phyloP scores from a whole-genome alignment of 495 filamentous ascomycete genomes.

The Oleoguttula mirabilis region DNA sequence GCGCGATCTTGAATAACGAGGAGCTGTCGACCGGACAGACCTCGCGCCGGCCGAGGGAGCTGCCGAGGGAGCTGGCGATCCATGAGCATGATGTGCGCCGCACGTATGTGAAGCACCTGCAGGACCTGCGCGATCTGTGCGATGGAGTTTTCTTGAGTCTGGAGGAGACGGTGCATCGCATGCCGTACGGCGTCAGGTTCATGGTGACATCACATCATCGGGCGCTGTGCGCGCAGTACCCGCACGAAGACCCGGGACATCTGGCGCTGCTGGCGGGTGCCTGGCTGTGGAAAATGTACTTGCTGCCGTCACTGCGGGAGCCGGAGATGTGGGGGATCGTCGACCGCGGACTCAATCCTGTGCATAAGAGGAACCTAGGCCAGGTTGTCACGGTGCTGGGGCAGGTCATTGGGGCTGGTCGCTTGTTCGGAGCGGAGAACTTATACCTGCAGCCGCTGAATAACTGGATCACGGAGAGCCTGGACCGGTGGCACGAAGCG shows the following conservation, averaged over 20 bases:
- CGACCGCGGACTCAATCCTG: slow-evolving; percentile 72
- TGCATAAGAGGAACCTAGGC: slow-evolving; percentile 83
- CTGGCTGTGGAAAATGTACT: slow-evolving; percentile 89
- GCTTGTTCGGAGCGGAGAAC: slow-evolving; percentile 84
- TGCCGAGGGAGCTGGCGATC: slow-evolving; percentile 84
- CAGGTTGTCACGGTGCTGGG: slow-evolving; percentile 85
- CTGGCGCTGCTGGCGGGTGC: slow-evolving; percentile 74
- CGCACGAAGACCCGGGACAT: slow-evolving; percentile 61
- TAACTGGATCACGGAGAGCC: slow-evolving; percentile 72
- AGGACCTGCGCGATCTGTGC: slow-evolving; percentile 83
- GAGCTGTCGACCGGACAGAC: slow-evolving; percentile 82
- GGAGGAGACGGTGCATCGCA: slow-evolving; percentile 69
- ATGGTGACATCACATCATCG: slow-evolving; percentile 80
- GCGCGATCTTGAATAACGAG: slow-evolving; percentile 88
- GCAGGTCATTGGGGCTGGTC: slow-evolving; percentile 73
- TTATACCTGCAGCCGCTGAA: slow-evolving; percentile 93
- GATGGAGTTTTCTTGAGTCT: slow-evolving; percentile 74
- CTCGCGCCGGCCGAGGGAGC: slow-evolving; percentile 63
- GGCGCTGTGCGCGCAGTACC: slow-evolving; percentile 59
- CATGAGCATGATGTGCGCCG: slow-evolving; percentile 82
- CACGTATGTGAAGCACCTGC: slow-evolving; percentile 83
- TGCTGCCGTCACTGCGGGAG: slow-evolving; percentile 73
- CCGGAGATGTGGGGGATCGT: slow-evolving; percentile 85
- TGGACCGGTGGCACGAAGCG: slow-evolving; percentile 65
- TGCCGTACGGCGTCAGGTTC: slow-evolving; percentile 90